phyloP scores from a whole-genome alignment of 108 stramenopile species.

The Schizochytrium sp. region DNA sequence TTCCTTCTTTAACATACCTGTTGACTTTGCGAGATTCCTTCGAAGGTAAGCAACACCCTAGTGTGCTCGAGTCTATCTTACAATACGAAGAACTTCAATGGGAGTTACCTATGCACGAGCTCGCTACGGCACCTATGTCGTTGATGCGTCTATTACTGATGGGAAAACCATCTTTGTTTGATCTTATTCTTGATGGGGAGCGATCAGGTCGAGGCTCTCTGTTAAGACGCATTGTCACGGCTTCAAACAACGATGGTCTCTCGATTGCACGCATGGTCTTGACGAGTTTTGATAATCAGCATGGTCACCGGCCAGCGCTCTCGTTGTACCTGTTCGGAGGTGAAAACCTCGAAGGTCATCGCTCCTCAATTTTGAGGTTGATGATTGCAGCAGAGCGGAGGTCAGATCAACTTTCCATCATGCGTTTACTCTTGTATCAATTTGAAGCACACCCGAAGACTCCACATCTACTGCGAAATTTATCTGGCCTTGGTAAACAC shows the following conservation, averaged over 20 bases:
- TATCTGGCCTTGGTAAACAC: neutral
- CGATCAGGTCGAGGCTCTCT: conserved; percentile 3
- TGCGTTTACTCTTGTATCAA: conserved; percentile 1
- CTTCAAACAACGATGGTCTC: neutral
- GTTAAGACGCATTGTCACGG: conserved; percentile 1
- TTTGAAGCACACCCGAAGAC: neutral
- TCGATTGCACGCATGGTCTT: conserved; percentile 39
- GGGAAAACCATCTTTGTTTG: conserved; percentile 39
- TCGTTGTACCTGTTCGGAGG: conserved; percentile 44
- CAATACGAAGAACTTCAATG: neutral
- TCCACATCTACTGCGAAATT: neutral
- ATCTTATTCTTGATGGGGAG: conserved; percentile 21
- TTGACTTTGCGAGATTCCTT: conserved; percentile 26
- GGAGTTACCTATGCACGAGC: neutral
- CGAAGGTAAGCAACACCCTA: conserved; percentile 23
- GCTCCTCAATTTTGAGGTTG: neutral
- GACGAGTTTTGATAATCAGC: conserved; percentile 53
- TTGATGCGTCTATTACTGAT: neutral
- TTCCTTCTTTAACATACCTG: conserved; percentile 3
- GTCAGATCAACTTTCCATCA: neutral
- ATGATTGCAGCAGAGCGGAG: neutral
- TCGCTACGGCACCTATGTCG: neutral
- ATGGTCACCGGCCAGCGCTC: conserved; percentile 36
- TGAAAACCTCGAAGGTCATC: neutral
- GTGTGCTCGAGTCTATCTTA: conserved; percentile 37